Base-by-base conservation (phyloP, 106 monocot species). In the Narthecium ossifragum region DNA sequence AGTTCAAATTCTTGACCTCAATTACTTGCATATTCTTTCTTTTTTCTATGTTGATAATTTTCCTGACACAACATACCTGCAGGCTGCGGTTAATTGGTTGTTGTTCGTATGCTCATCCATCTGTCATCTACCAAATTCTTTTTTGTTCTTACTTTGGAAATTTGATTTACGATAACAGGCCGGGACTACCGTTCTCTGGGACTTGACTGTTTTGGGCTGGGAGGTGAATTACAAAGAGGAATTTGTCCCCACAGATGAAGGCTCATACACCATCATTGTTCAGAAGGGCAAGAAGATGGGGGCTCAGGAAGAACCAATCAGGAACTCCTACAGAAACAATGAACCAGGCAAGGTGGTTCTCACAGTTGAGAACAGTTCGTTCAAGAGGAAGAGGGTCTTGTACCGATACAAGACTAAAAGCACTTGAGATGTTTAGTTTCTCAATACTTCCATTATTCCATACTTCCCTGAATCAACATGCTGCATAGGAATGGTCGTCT, bases 141-240 rank as follows among this genome's bases (percentile, higher is more conserved):
- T 10, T 36, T 36, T 36, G 36, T 6, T 36, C 7, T 36, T 6
- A 36, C 15, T 49, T 5, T 49, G 14, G n/a, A 49, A 49, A 49
- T 14, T 10, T 51, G 21, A 21, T 15, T 14, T 33, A n/a, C 15
- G n/a, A 34, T 2, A 57, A 55, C 62, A 80, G 80, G 70, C 36
- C 36, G 80, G 62, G 46, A 63, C 75, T 43, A 76, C 66, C 6
- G 17, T 75, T 14, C 14, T 72, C 1, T 81, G 75, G 80, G 75
- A 81, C 21, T 4, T 81, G 55, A 61, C 57, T 24, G 80, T 81
- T 54, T 20, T 81, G 47, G 75, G 80, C 10, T 81, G 80, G 80
- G 80, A 81, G 22, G 80, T 81, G 71, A 76, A 62, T 63, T 81
- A 81, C 75, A 81, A 81, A 45, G 80, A 76, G 37, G 80, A 81